Evolutionary conservation across 495 filamentous ascomycete genomes (phyloP), one percentile per base, ranked within the genome.

Genomic region (Aspergillus biplanus): DNA sequence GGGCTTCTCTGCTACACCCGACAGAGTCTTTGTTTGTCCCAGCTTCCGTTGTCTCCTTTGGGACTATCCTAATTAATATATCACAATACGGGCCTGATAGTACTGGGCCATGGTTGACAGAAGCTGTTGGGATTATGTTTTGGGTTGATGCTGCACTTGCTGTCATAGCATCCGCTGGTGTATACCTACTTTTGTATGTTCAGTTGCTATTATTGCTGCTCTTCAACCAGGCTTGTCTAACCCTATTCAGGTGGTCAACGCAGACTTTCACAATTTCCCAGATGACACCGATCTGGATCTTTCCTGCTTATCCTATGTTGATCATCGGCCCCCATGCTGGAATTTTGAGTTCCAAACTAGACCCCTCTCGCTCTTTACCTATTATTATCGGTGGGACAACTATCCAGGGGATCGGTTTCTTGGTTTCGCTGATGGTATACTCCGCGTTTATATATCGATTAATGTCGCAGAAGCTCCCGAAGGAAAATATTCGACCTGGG

Each of bases 241-340:
- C 47, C 8, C 1, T n/a, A 4, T 32, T 7, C 49, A 88, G 86
- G 59, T 90, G 87, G 87, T 88, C 86, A 33, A 89, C 87, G 1
- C 83, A 86, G 65, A 85, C 88, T 27, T 94, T 93, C 67, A 92
- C 92, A 3, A 91, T 96, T 37, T 86, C 87, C 18, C 86, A 88
- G 37, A 96, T 96, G 92, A 96, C 92, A 0, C 92, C 92, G 0
- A 86, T 94, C 52, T 96, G 92, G 92, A 92, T 96, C 37, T 96
- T 96, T 63, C 92, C 92, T 0, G 92, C 90, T 1, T 96, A 96
- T 65, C 92, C 92, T 0, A 84, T 96, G 59, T 84, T 96, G 6
- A 85, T 96, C 0, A 84, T 89, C 6, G 92, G 90, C 7, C 91
- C 92, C 0, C 86, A 90, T 71, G 91, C 90, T 52, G 83, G 83